Percentiles rank a stretch among this genome's conserved stretches.
Conservation (phyloP, 192 early-diverging fungal species). For the Umbelopsis sp. region DNA sequence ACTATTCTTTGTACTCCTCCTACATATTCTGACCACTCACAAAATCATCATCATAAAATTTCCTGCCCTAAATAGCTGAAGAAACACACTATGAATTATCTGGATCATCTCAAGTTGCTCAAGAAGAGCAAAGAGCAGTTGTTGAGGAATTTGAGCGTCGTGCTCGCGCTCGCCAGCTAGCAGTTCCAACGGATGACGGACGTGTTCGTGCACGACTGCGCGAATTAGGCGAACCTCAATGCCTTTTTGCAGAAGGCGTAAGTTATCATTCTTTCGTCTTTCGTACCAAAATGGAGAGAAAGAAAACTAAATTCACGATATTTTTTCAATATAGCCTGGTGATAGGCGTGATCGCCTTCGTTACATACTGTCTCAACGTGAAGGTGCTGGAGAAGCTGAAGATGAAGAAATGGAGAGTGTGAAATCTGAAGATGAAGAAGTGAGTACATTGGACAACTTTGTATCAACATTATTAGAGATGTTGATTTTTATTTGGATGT, state of each 20-base stretch:
- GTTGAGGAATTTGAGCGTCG: conserved; percentile 77
- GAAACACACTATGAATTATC: conserved; percentile 46
- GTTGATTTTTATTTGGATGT: conserved; percentile 18
- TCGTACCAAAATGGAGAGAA: background rate
- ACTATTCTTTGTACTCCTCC: background rate
- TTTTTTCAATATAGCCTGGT: conserved; percentile 47
- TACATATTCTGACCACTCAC: background rate
- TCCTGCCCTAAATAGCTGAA: conserved; percentile 4
- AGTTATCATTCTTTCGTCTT: conserved; percentile 9
- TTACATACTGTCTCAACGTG: conserved; percentile 65
- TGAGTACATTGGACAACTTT: conserved; percentile 1
- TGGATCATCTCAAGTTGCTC: conserved; percentile 46
- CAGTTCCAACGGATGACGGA: conserved; percentile 89
- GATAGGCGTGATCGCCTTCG: conserved; percentile 85
- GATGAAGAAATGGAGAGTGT: conserved; percentile 50
- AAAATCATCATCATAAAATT: background rate
- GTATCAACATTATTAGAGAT: no score
- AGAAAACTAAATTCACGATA: background rate
- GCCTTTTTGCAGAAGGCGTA: conserved; percentile 94
- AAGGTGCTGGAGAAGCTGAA: conserved; percentile 37
- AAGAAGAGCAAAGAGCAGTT: conserved; percentile 53
- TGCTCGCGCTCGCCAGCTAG: conserved; percentile 73
- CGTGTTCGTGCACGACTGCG: conserved; percentile 74
- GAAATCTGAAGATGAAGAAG: conserved; percentile 59
- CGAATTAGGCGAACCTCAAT: conserved; percentile 83